phyloP scores from a whole-genome alignment of 352 stramenopile genomes.

The Globisporangium acanthophoron region DNA sequence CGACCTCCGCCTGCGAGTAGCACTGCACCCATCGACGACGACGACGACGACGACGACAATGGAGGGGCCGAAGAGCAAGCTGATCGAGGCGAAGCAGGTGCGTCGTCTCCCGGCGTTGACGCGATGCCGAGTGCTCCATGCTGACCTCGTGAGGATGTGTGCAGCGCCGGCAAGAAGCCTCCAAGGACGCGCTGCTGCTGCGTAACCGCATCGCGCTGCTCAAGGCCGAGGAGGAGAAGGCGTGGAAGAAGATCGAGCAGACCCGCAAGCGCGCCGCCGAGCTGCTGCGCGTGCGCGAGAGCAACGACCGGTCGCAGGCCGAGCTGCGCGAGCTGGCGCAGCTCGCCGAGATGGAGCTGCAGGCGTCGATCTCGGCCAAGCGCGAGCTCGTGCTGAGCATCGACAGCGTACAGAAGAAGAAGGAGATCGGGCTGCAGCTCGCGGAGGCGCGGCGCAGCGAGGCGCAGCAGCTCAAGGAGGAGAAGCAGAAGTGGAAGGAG shows the following conservation, averaged over 20 bases:
- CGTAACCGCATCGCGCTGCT: constrained; percentile 78
- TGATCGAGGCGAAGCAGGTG: constrained; percentile 81
- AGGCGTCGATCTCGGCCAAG: constrained; percentile 66
- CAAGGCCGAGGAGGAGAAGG: constrained; percentile 75
- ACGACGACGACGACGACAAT: constrained; percentile 14
- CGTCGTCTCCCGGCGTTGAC: no score
- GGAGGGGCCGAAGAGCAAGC: constrained; percentile 55
- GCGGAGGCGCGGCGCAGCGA: constrained; percentile 57
- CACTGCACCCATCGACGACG: neutral
- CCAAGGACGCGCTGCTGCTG: constrained; percentile 66
- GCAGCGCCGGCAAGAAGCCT: constrained; percentile 69
- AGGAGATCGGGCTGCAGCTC: constrained; percentile 64
- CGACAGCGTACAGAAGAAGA: constrained; percentile 78
- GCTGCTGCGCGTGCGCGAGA: constrained; percentile 59
- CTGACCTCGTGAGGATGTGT: neutral
- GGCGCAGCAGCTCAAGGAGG: constrained; percentile 73
- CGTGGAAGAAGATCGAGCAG: constrained; percentile 85
- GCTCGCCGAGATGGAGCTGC: constrained; percentile 54
- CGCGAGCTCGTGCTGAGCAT: constrained; percentile 73
- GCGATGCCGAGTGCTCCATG: no score
- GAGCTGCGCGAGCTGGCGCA: constrained; percentile 57
- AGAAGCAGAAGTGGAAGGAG: constrained; percentile 77
- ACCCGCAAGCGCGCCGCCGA: constrained; percentile 66
- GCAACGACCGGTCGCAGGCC: constrained; percentile 54
- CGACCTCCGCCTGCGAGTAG: no score